Base-by-base conservation (phyloP, 2,329 filamentous ascomycete species). In the Fonsecaea monophora region DNA sequence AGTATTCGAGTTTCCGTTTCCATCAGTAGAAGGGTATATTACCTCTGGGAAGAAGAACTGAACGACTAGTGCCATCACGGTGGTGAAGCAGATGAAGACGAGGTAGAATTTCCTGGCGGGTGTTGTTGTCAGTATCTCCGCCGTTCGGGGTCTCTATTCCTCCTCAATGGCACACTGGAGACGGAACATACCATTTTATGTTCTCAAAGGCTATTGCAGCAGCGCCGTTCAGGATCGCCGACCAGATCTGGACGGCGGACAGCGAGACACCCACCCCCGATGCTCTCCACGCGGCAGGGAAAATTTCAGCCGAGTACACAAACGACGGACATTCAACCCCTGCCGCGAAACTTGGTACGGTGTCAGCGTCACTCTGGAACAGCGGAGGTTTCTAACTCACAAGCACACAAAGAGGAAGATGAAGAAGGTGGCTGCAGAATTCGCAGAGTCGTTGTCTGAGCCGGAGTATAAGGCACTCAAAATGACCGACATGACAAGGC, bases 291-390 rank as follows among this genome's bases (percentile, higher is more conserved):
- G n/a, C 56, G 21, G 56, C 37, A 32, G 56, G 56, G 21, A 58
- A 58, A n/a, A 58, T 42, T 35, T 58, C 56, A 4, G 38, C 38
- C 18, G 15, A n/a, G 56, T 58, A 58, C 37, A 58, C 56, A 30
- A 58, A 45, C 18, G 56, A 58, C 7, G 56, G 56, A 35, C 56
- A 58, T 45, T 58, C 56, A 34, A 58, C 37, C 12, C 56, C 56
- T 9, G 37, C 56, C 37, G 56, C 37, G 9, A 42, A 58, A 30
- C 56, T 58, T 32, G 7, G 56, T 32, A 32, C n/a, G 42, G 35
- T 12, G 35, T 42, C 35, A 56, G 53, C 15, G 12, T 34, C 30
- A 3, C 4, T 32, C 30, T 5, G 2, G 3, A 6, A 32, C 4
- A 0, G 30, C 2, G n/a, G 21, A 18, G 53, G 4, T 25, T 56